Base-by-base conservation (phyloP, 2,329 filamentous ascomycete genomes). In the Neofusicoccum ribis region DNA sequence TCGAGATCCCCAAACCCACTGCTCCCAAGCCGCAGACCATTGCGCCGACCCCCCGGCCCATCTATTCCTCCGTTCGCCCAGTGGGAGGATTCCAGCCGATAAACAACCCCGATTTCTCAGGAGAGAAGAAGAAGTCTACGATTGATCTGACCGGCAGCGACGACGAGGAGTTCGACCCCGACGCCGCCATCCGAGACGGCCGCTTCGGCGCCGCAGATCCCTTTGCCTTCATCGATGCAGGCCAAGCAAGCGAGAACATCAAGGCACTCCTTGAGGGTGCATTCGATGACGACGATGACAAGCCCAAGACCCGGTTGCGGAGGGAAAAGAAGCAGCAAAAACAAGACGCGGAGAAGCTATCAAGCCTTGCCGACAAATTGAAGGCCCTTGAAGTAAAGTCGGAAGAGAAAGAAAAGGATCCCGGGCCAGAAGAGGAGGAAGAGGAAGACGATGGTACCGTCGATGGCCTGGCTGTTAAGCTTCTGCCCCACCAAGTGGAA, bases 401-500 rank as follows among this genome's bases (percentile, higher is more conserved):
- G 43, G 79, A 83, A 2, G 80, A 83, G 4, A 81, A 85, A 6
- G 80, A 85, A 27, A 80, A 84, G 5, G 82, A 86, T 49, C 72
- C 73, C 23, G 70, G 74, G 8, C 69, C 70, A 11, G 76, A 76
- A 36, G 78, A 78, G 2, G 79, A 81, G 3, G 80, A 80, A 1
- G 81, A 83, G 5, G 81, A 82, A 2, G 82, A 82, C 54, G 81
- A 83, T 60, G 89, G 84, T 59, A 86, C 81, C 67, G 83, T 97
- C 0, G 89, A 93, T 63, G 95, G 94, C 0, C 85, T 99, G 67
- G 91, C 89, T 64, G 92, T 98, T 67, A 93, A 91, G 72, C 84
- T 99, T 2, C 84, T 99, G 0, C 94, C 93, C 4, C 95, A 99
- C 79, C 95, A 99, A 78, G 88, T 97, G 14, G 92, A 97, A 64